Percentiles rank a stretch among this genome's conserved stretches.
Evolutionary conservation across 805 yeast species (phyloP).

Genomic region (Barnettozyma sucrosica): DNA sequence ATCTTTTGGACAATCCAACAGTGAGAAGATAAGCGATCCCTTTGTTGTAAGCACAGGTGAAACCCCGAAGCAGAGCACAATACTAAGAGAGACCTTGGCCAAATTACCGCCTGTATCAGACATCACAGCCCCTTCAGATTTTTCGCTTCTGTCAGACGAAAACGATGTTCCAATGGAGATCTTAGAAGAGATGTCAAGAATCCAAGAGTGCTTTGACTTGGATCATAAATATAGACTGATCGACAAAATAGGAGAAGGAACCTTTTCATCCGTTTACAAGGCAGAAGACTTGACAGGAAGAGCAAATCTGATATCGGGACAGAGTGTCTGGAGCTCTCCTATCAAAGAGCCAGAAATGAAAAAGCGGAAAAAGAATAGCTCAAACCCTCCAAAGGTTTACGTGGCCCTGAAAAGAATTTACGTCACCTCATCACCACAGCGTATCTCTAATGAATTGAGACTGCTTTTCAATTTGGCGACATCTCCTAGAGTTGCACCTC

Average conservation of each 20-base stretch:
- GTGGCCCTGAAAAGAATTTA: slow-evolving; percentile 93
- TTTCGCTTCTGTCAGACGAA: slow-evolving; percentile 29
- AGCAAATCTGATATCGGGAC: slow-evolving; percentile 31
- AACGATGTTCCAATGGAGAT: slow-evolving; percentile 45
- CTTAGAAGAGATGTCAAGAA: slow-evolving; percentile 49
- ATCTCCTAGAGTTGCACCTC: slow-evolving; percentile 74
- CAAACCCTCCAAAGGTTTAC: slow-evolving; percentile 19
- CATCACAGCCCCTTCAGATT: slow-evolving; percentile 11
- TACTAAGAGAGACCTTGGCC: slow-evolving; percentile 1
- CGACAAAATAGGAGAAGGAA: slow-evolving; percentile 72
- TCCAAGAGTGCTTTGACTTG: slow-evolving; percentile 49
- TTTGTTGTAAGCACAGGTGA: not conserved
- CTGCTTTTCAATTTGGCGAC: slow-evolving; percentile 65
- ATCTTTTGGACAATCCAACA: not conserved
- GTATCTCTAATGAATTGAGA: slow-evolving; percentile 85
- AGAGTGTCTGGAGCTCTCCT: slow-evolving; percentile 29
- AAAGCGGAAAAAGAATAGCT: slow-evolving; percentile 31
- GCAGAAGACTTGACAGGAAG: slow-evolving; percentile 45
- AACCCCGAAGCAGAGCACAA: not conserved
- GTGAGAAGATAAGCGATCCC: not conserved
- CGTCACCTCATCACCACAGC: slow-evolving; percentile 89
- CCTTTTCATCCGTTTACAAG: slow-evolving; percentile 80
- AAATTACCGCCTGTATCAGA: not conserved
- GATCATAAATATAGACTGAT: slow-evolving; percentile 28
- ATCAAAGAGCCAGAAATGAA: slow-evolving; percentile 21